Conservation (phyloP, 1,284 basidiomycete genomes). For the Ceratobasidium sp. region DNA sequence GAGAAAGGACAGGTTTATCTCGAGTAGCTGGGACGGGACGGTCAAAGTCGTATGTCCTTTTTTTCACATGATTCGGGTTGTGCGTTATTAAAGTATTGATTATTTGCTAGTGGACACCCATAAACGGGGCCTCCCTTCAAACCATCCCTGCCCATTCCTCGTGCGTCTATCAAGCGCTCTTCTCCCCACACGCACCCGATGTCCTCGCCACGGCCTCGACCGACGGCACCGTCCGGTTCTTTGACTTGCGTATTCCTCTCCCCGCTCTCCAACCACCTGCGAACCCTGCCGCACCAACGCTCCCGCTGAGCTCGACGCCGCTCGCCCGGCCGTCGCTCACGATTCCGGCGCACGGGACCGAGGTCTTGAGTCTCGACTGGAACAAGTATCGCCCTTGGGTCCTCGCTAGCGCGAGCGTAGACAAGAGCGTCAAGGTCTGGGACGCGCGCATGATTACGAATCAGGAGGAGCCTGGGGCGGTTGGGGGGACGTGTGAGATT, state of each 20-base stretch:
- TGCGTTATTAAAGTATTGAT: background rate
- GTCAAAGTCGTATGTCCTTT: conserved; percentile 80
- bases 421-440: conserved; percentile 84
- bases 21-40: conserved; percentile 92
- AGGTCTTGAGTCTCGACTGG: conserved; percentile 87
- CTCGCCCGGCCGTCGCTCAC: conserved; percentile 58
- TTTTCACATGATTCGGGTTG: background rate
- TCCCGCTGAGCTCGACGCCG: conserved; percentile 36
- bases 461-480: conserved; percentile 57
- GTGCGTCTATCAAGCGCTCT: conserved; percentile 90
- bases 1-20: conserved; percentile 89
- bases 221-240: conserved; percentile 85
- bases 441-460: conserved; percentile 84
- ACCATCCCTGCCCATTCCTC: conserved; percentile 86
- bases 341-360: conserved; percentile 64
- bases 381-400: conserved; percentile 89
- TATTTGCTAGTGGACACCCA: conserved; percentile 82
- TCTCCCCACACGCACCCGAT: conserved; percentile 90
- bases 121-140: conserved; percentile 78
- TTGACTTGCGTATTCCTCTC: conserved; percentile 76
- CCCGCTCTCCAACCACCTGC: conserved; percentile 56
- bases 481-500: conserved; percentile 76
- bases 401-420: conserved; percentile 84
- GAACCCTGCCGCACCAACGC: conserved; percentile 16
- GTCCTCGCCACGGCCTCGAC: conserved; percentile 85